Evolutionary conservation across 1,284 basidiomycete genomes (phyloP).

Genomic region (Naganishia cerealis): DNA sequence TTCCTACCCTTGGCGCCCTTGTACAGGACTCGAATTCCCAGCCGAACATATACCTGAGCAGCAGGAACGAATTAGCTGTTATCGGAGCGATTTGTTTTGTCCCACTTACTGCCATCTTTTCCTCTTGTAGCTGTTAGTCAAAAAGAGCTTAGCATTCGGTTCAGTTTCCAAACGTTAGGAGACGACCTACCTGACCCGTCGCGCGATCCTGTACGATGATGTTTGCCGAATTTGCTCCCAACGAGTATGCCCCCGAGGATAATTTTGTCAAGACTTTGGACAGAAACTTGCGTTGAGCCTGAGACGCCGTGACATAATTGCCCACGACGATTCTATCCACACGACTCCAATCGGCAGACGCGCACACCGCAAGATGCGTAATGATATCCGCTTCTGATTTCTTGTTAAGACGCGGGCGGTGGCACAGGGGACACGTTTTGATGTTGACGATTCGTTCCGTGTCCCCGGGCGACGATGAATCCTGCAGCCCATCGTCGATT

Average conservation of each 20-base stretch:
- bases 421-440: slow-evolving; percentile 89
- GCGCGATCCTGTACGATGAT: slow-evolving; percentile 90
- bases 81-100: neutral
- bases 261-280: slow-evolving; percentile 84
- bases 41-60: slow-evolving; percentile 81
- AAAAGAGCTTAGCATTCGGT: neutral
- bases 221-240: slow-evolving; percentile 83
- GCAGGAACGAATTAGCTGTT: slow-evolving; percentile 29
- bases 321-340: slow-evolving; percentile 85
- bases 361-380: slow-evolving; percentile 89
- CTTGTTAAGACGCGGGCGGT: slow-evolving; percentile 75
- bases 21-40: slow-evolving; percentile 89
- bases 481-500: slow-evolving; percentile 53
- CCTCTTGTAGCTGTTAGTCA: slow-evolving; percentile 73
- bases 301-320: slow-evolving; percentile 92
- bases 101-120: slow-evolving; percentile 69
- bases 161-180: neutral
- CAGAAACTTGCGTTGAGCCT: slow-evolving; percentile 96
- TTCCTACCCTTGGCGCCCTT: slow-evolving; percentile 84
- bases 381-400: slow-evolving; percentile 91
- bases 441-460: slow-evolving; percentile 91
- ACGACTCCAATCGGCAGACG: slow-evolving; percentile 84
- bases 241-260: slow-evolving; percentile 77
- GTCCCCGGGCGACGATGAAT: slow-evolving; percentile 55
- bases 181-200: slow-evolving; percentile 63